Evolutionary conservation across 2,329 filamentous ascomycete genomes (phyloP), one percentile per base, ranked within the genome.

Genomic region (Aspergillus ustus): DNA sequence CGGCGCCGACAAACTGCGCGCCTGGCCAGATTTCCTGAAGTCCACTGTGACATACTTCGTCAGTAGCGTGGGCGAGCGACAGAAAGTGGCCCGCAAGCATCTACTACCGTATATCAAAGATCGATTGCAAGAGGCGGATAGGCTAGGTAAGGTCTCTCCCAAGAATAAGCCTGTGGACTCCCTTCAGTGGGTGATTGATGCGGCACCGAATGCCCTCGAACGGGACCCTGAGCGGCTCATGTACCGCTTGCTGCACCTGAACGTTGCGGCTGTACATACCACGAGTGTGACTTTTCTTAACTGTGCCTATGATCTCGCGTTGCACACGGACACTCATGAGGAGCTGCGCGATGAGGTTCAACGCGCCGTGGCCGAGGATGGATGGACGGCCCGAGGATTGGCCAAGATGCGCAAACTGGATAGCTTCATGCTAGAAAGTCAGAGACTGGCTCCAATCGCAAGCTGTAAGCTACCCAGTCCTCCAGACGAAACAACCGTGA

Each of bases 381-480:
- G 71, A 1, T 77, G 72, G 72, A 73, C 67, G n/a, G 78, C 77
- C 62, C 72, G 70, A 1, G 63, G 74, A 0, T 65, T 82, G 1
- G 75, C 74, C 60, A 75, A 76, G 50, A 64, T 82, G 53, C 75
- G 75, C 61, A 67, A 79, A 1, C 61, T 81, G 63, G 79, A 81
- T 65, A 81, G 79, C 58, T 70, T 75, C 1, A 65, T 81, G 60
- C 80, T 80, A 52, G 78, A 81, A 64, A 69, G 61, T 4, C 73
- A 75, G 51, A 68, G 79, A 2, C 40, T 75, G 25, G 72, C 72
- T 37, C 72, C 73, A 4, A 28, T 66, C 20, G 61, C 53, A 11
- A 57, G 71, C 4, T 50, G 67, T 69, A 46, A 62, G 55, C 37
- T 28, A 7, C 40, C n/a, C n/a, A 20, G 8, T 2, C n/a, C 46